These are phyloP conservation scores for Nicotiana undulata DNA, from an alignment of 257 asterid genomes.

Conservation along the genomic window DNA sequence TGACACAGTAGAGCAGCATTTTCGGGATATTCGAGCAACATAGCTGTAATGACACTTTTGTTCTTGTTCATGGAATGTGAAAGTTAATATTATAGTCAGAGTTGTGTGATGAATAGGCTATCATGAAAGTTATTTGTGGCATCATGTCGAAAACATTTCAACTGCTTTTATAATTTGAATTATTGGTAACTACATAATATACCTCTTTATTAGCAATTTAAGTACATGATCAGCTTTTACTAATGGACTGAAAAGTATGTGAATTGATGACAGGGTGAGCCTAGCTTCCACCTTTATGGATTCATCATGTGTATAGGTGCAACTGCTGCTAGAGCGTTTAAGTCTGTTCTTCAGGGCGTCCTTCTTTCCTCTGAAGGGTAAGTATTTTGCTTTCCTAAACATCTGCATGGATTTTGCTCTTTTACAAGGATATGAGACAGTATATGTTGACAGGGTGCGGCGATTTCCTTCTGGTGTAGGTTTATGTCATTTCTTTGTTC, in stretches of 20 bases:
- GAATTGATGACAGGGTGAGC: slow-evolving; percentile 67
- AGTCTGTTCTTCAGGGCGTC: slow-evolving; percentile 93
- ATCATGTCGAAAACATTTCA: background rate
- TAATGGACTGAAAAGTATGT: slow-evolving; percentile 5
- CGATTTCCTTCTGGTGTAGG: background rate
- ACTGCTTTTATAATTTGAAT: background rate
- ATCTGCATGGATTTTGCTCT: background rate
- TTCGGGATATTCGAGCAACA: too few relatives aligned
- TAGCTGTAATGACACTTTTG: background rate
- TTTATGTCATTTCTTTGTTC: background rate
- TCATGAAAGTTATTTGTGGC: background rate
- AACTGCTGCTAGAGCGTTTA: slow-evolving; percentile 97
- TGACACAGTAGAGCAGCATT: too few relatives aligned
- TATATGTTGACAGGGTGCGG: too few relatives aligned
- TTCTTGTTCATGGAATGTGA: background rate
- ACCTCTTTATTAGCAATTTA: background rate
- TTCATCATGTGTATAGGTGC: slow-evolving; percentile 88
- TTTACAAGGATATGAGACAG: background rate
- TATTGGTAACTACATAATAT: background rate
- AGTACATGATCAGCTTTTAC: background rate
- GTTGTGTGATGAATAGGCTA: background rate
- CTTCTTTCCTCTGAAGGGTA: slow-evolving; percentile 94
- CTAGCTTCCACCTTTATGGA: slow-evolving; percentile 85
- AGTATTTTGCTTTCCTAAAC: background rate
- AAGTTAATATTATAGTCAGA: background rate